These are phyloP conservation scores for Aspergillus leporis DNA, from an alignment of 495 filamentous ascomycete species.

Conservation along the genomic window DNA sequence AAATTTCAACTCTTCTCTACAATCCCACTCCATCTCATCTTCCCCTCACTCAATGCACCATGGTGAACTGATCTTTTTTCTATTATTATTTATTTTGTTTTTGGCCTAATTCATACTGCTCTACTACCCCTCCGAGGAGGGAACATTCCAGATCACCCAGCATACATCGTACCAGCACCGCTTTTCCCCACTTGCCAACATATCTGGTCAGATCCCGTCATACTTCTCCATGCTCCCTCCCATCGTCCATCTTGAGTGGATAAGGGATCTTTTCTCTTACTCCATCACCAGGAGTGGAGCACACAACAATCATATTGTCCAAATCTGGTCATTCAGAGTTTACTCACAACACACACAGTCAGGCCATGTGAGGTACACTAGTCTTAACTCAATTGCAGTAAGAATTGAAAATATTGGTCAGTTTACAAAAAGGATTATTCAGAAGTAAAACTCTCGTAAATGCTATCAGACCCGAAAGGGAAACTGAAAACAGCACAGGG, in stretches of 20 bases:
- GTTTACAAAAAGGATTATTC: not conserved
- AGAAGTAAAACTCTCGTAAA: too few species aligned
- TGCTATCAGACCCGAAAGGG: too few species aligned
- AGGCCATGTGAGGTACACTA: not conserved
- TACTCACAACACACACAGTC: not conserved
- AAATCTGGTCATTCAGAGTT: not conserved
- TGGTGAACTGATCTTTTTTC: too few species aligned
- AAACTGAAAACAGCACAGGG: too few species aligned
- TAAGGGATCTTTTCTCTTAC: not conserved
- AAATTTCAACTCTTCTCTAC: too few species aligned
- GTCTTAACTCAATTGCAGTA: not conserved
- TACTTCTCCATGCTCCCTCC: conserved; percentile 2
- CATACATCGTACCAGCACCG: not conserved
- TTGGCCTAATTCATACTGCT: too few species aligned
- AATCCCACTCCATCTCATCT: not conserved
- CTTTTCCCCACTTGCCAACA: conserved; percentile 6
- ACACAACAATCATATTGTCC: not conserved
- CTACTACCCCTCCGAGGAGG: not conserved
- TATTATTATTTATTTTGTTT: too few species aligned
- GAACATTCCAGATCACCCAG: conserved; percentile 1
- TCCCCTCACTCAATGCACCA: not conserved
- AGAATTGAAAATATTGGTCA: not conserved
- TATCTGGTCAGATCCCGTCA: conserved; percentile 10
- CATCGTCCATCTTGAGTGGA: not conserved
- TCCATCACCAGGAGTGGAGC: not conserved